Percentiles rank a stretch among this genome's conserved stretches.
phyloP scores from a whole-genome alignment of 305 asterid species.

The Solanum hybrid region DNA sequence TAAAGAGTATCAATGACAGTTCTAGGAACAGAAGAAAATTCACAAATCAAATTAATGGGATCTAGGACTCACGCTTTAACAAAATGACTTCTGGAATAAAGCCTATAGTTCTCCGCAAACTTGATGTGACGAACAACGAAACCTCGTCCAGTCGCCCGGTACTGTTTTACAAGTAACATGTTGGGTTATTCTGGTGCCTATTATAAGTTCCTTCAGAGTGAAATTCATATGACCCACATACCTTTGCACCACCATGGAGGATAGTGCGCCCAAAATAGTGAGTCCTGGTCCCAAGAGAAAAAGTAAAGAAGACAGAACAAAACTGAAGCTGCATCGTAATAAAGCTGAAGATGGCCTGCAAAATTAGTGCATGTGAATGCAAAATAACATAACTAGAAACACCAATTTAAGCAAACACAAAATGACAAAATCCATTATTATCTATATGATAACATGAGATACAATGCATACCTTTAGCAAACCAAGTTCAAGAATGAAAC shows the following conservation, averaged over 20 bases:
- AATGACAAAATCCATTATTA: not conserved
- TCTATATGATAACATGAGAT: not conserved
- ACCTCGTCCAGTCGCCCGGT: constrained; percentile 98
- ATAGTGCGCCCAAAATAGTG: constrained; percentile 98
- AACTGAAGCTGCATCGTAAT: constrained; percentile 99
- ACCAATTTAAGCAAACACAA: not conserved
- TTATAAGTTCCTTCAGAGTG: not conserved
- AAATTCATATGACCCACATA: constrained; percentile 15
- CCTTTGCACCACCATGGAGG: constrained; percentile 99
- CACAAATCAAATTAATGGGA: not conserved
- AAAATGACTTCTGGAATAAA: constrained; percentile 95
- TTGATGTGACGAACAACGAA: constrained; percentile 95
- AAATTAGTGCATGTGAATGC: not conserved
- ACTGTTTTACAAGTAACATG: constrained; percentile 24
- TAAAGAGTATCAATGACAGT: not conserved
- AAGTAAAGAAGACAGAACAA: constrained; percentile 91
- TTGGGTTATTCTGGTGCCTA: not conserved
- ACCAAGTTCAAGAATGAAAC: constrained; percentile 88
- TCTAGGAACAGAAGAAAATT: not conserved
- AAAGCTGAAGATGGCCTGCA: constrained; percentile 94
- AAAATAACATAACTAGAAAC: not conserved
- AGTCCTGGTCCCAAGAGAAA: constrained; percentile 91
- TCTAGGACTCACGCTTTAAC: constrained; percentile 81
- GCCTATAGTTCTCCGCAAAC: constrained; percentile 95
- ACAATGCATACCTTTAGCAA: constrained; percentile 58